Conservation (phyloP, 495 filamentous ascomycete species). For the Halenospora varia region DNA sequence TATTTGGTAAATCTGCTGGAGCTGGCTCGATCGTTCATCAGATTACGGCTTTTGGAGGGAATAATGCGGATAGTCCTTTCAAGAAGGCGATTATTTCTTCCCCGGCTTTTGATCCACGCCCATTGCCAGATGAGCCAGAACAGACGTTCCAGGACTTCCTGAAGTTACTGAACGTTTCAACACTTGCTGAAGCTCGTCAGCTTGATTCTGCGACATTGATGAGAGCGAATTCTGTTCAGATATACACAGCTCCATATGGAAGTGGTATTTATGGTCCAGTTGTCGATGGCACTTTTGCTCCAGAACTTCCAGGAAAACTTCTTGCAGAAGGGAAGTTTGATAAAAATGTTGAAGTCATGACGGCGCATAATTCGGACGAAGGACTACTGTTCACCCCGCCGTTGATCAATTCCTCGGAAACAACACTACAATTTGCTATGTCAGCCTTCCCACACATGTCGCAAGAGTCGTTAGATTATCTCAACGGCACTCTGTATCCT, state of each 20-base stretch:
- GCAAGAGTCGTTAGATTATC: neutral
- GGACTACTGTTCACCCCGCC: conserved; percentile 27
- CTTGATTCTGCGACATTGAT: neutral
- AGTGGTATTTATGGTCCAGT: conserved; percentile 50
- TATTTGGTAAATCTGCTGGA: conserved; percentile 68
- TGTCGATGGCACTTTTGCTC: conserved; percentile 56
- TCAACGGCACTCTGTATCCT: conserved; percentile 8
- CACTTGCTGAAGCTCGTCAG: conserved; percentile 2
- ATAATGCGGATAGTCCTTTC: conserved; percentile 15
- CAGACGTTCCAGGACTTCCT: conserved; percentile 3
- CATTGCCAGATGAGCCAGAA: neutral
- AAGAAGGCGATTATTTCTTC: conserved; percentile 18
- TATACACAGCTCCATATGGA: conserved; percentile 34
- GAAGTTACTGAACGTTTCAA: neutral
- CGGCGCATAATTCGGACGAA: conserved; percentile 52
- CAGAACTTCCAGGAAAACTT: conserved; percentile 48
- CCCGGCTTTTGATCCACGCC: conserved; percentile 20
- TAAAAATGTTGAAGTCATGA: conserved; percentile 46
- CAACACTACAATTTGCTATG: neutral
- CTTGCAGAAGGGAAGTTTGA: conserved; percentile 54
- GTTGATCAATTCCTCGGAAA: neutral
- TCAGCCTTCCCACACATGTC: neutral
- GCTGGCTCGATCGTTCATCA: conserved; percentile 63
- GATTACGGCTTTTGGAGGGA: conserved; percentile 50
- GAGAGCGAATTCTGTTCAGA: neutral